Evolutionary conservation across 2,329 filamentous ascomycete species (phyloP).

Genomic region (Tolypocladium nubicola): DNA sequence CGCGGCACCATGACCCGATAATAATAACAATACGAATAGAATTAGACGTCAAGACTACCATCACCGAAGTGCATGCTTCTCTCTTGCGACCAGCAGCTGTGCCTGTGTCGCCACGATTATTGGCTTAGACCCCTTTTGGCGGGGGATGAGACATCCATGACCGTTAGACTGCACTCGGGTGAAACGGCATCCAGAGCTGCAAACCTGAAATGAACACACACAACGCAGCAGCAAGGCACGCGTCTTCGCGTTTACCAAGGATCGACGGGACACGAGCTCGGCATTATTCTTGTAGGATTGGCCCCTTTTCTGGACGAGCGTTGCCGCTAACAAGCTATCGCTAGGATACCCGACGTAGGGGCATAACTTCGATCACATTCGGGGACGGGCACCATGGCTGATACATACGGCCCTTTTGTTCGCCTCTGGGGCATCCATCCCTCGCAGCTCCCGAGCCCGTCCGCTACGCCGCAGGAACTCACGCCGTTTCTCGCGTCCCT

Average conservation of each 20-base stretch:
- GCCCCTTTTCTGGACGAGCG: neutral
- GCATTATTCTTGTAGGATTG: neutral
- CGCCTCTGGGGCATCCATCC: constrained; percentile 42
- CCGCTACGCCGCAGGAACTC: constrained; percentile 30
- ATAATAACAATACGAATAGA: neutral
- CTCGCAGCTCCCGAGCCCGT: constrained; percentile 33
- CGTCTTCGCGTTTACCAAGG: neutral
- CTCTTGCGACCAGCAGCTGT: neutral
- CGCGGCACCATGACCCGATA: neutral
- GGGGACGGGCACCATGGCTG: neutral
- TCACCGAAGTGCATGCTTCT: too few species aligned
- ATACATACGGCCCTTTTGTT: constrained; percentile 33
- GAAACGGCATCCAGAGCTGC: neutral
- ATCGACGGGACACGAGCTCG: neutral
- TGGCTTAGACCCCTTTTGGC: neutral
- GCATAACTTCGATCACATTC: neutral
- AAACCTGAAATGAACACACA: neutral
- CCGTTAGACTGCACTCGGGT: neutral
- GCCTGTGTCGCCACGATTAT: too few species aligned
- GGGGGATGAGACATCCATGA: neutral
- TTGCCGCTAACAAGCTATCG: neutral
- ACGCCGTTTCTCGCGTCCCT: constrained; percentile 39
- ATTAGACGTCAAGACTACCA: neutral
- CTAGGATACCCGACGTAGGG: neutral
- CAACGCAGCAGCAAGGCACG: neutral